phyloP scores from a whole-genome alignment of 305 asterid genomes.

The Ajuga reptans region DNA sequence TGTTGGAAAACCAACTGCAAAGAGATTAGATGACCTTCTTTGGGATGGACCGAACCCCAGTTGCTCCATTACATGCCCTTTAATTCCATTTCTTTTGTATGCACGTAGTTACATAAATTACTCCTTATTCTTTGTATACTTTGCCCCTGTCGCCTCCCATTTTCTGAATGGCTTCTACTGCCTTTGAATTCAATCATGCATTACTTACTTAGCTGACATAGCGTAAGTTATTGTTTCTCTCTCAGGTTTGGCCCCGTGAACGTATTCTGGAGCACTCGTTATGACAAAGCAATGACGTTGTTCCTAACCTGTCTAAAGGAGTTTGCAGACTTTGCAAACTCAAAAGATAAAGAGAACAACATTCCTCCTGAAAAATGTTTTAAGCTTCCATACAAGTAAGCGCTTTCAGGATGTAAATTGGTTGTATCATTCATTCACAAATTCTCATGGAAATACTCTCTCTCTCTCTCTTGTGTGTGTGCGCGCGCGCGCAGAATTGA shows the following conservation, averaged over 20 bases:
- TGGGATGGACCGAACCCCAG: too few relatives aligned
- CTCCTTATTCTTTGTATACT: not conserved
- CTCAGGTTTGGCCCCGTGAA: constrained; percentile 95
- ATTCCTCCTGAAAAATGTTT: constrained; percentile 78
- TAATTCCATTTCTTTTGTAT: not conserved
- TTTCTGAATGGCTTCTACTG: not conserved
- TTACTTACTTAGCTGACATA: constrained; percentile 4
- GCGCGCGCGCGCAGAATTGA: constrained; percentile 53
- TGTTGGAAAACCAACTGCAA: too few relatives aligned
- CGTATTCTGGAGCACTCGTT: constrained; percentile 98
- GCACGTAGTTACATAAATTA: not conserved
- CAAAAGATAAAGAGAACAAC: constrained; percentile 80
- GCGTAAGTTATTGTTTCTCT: constrained; percentile 14
- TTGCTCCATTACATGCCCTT: not conserved
- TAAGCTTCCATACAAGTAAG: constrained; percentile 96
- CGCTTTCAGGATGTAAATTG: not conserved
- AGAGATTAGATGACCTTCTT: too few relatives aligned
- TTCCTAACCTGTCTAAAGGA: constrained; percentile 91
- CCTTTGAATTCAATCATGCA: not conserved
- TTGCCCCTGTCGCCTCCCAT: not conserved
- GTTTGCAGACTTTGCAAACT: constrained; percentile 88
- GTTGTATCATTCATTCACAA: not conserved
- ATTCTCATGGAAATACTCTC: not conserved
- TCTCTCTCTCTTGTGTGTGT: not conserved
- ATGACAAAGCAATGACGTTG: constrained; percentile 94